Base-by-base conservation (phyloP, 1,284 basidiomycete species). In the Butyriboletus pseudospeciosus region DNA sequence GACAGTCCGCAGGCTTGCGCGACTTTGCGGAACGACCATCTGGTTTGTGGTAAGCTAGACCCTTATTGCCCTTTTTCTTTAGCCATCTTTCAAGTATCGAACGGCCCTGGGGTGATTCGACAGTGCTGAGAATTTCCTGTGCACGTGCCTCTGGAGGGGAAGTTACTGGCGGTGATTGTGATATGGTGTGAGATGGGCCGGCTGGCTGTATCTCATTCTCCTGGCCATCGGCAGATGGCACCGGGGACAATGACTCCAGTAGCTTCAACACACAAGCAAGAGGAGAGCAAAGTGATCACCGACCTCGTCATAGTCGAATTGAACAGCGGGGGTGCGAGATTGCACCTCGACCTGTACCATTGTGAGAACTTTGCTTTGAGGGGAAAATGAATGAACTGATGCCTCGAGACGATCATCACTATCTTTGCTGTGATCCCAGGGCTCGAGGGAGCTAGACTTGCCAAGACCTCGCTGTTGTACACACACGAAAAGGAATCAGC, bases 51-150 rank as follows among this genome's bases (percentile, higher is more conserved):
- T 14, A 25, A 16, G 40, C 7, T 0, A 23, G 3, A 1, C 13
- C 40, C 23, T 9, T 9, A 13, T 25, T 16, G 1, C 14, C 6
- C 40, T 9, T 41, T 4, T 2, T 41, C 14, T 8, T 4, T 26
- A 25, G 20, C 37, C 8, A 48, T 2, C 2, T 46, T 20, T 14
- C 23, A 12, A 48, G 2, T 5, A 30, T 44, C 0, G 37, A 48
- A 7, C 1, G 12, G 2, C 12, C 17, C 9, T 13, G 32, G 0
- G 13, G 26, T 30, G 26, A 20, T 2, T 20, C 8, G 13, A 6
- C 16, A 3, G 17, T 14, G 3, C 14, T 17, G 0, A 7, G 1
- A 20, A 9, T 16, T 20, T 23, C 13, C 13, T 5, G 14, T 1
- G 3, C 7, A 7, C 7, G 13, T 8, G n/a, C 12, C 12, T 1